Evolutionary conservation across 805 yeast genomes (phyloP).

Genomic region (Starmerella asiatica): DNA sequence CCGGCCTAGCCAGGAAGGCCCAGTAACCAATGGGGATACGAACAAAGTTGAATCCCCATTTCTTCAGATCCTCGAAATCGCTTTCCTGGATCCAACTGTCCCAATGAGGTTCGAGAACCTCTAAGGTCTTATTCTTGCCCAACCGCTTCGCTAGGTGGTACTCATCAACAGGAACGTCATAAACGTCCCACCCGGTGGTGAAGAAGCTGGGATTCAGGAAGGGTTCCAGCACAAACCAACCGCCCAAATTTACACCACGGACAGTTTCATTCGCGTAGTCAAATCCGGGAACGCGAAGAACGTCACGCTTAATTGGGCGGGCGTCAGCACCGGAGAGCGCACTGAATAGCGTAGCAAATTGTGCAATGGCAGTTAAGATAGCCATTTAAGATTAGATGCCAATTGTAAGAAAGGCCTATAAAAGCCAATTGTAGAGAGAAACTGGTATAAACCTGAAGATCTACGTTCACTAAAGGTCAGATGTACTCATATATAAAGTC

Average conservation of each 20-base stretch:
- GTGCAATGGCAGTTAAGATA: no score
- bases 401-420: no score
- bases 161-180: conserved; percentile 49
- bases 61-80: conserved; percentile 48
- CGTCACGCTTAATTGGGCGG: no score
- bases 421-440: no score
- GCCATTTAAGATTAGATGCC: no score
- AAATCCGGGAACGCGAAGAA: neutral
- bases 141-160: conserved; percentile 35
- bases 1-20: conserved; percentile 36
- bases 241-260: conserved; percentile 71
- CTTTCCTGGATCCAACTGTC: conserved; percentile 47
- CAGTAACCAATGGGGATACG: conserved; percentile 71
- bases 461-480: no score
- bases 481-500: no score
- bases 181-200: neutral
- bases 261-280: conserved; percentile 26
- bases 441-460: no score
- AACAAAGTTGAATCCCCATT: conserved; percentile 59
- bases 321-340: no score
- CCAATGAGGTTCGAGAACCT: conserved; percentile 53
- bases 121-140: conserved; percentile 41
- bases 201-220: conserved; percentile 72
- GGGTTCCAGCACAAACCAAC: conserved; percentile 80
- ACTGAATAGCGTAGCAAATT: no score